phyloP scores from a whole-genome alignment of 495 filamentous ascomycete genomes.

The Tuber borchii region DNA sequence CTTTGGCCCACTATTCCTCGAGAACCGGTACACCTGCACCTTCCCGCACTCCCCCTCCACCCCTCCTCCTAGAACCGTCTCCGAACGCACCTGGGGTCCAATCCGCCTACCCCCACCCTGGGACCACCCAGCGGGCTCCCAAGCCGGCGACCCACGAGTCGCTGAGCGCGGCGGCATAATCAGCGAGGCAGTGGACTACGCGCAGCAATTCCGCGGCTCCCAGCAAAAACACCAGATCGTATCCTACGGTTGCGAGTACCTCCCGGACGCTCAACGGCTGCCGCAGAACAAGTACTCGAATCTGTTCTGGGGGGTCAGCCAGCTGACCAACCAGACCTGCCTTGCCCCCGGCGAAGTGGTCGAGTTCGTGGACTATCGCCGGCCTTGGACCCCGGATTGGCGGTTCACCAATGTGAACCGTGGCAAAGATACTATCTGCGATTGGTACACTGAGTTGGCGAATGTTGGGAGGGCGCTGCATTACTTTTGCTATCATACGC shows the following conservation, averaged over 20 bases:
- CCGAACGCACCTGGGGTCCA: constrained; percentile 4
- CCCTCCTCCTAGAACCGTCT: not conserved
- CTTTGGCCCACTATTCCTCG: constrained; percentile 34
- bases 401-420: constrained; percentile 37
- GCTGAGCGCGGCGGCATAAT: constrained; percentile 19
- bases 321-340: constrained; percentile 38
- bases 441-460: constrained; percentile 38
- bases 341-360: constrained; percentile 32
- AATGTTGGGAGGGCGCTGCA: constrained; percentile 39
- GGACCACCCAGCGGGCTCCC: constrained; percentile 31
- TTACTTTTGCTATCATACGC: constrained; percentile 38
- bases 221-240: constrained; percentile 23
- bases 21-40: constrained; percentile 40
- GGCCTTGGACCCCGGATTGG: constrained; percentile 38
- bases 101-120: constrained; percentile 33
- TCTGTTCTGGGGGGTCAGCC: constrained; percentile 32
- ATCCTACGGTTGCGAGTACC: constrained; percentile 29
- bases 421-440: constrained; percentile 23
- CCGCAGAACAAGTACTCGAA: constrained; percentile 22
- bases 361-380: constrained; percentile 32
- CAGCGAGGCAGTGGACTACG: constrained; percentile 12
- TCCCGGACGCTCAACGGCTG: constrained; percentile 15
- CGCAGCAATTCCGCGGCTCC: constrained; percentile 17
- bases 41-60: constrained; percentile 48
- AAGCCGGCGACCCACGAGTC: constrained; percentile 21